Conservation (phyloP, 768 basidiomycete species). For the Tricholoma hemisulphureum region DNA sequence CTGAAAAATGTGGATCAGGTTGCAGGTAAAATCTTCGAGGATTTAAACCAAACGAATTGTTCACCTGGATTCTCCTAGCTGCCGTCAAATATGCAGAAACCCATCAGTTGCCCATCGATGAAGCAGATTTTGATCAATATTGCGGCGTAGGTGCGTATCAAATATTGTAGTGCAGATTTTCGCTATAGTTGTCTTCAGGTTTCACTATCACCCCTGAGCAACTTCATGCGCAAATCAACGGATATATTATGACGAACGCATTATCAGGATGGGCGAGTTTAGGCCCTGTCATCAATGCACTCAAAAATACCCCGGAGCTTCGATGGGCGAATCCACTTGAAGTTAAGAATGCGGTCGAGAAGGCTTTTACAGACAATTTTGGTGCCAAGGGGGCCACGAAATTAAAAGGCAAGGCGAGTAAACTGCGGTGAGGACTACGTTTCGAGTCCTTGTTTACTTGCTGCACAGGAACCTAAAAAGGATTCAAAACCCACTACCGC, state of each 20-base stretch:
- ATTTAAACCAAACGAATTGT: neutral
- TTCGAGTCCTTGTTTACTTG: neutral
- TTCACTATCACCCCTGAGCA: slow-evolving; percentile 73
- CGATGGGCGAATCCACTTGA: slow-evolving; percentile 86
- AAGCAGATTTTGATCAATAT: slow-evolving; percentile 66
- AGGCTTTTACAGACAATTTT: slow-evolving; percentile 62
- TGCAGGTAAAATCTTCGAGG: slow-evolving; percentile 53
- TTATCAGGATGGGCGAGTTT: slow-evolving; percentile 75
- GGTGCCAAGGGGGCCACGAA: slow-evolving; percentile 70
- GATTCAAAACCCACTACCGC: slow-evolving; percentile 29
- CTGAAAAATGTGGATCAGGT: slow-evolving; percentile 86
- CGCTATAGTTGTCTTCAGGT: slow-evolving; percentile 44
- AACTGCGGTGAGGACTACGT: neutral
- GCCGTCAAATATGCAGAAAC: slow-evolving; percentile 74
- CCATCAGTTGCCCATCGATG: slow-evolving; percentile 60
- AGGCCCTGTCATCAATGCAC: slow-evolving; percentile 59
- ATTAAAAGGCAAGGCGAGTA: slow-evolving; percentile 61
- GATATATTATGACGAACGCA: slow-evolving; percentile 55
- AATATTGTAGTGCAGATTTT: neutral
- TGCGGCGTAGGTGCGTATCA: slow-evolving; percentile 82
- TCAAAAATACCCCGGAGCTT: slow-evolving; percentile 60
- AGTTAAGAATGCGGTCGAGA: slow-evolving; percentile 78
- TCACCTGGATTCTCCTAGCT: slow-evolving; percentile 40
- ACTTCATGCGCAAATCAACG: slow-evolving; percentile 51
- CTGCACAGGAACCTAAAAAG: slow-evolving; percentile 50